Base-by-base conservation (phyloP, 352 stramenopile species). In the Sclerospora graminicola region DNA sequence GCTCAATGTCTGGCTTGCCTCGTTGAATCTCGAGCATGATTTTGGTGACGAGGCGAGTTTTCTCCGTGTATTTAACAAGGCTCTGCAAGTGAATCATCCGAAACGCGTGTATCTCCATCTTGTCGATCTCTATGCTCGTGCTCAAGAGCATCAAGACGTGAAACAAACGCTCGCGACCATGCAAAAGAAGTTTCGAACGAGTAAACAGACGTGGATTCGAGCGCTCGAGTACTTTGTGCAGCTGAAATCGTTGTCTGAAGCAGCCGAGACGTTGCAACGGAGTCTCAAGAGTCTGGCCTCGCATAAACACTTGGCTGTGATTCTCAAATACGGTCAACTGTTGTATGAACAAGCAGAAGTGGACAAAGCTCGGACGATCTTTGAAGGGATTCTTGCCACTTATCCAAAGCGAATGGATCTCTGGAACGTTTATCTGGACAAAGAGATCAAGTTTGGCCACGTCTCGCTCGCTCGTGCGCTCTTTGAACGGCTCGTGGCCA, bases 361-460 rank as follows among this genome's bases (percentile, higher is more conserved):
- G 19, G 94, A 98, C 58, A 94, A 96, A 53, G 94, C 84, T 24
- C 77, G 94, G 27, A 98, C 93, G 7, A 92, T 98, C 31, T 98
- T 97, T 30, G 92, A 97, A 49, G 88, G 87, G 23, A 69, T 98
- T 9, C 44, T 98, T 30, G 65, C 79, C 28, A 98, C 96, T 56
- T 92, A 98, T 72, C 84, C 87, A 11, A 98, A 98, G 68, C 87
- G 92, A 19, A 81, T 97, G 49, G 94, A 98, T 63, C 55, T 98
- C 18, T 91, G 95, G 66, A 98, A 96, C 66, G 89, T 98, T 15
- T 97, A 97, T 64, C 54, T 97, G 56, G 94, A 98, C 64, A 97
- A 97, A 67, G 94, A 98, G 72, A 82, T 98, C 46, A 98, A 98
- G 69, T 91, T 82, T 34, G 76, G 89, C 34, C 62, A 66, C 45